Evolutionary conservation across 2,329 filamentous ascomycete species (phyloP).

Genomic region (Penicillium capsulatum): DNA sequence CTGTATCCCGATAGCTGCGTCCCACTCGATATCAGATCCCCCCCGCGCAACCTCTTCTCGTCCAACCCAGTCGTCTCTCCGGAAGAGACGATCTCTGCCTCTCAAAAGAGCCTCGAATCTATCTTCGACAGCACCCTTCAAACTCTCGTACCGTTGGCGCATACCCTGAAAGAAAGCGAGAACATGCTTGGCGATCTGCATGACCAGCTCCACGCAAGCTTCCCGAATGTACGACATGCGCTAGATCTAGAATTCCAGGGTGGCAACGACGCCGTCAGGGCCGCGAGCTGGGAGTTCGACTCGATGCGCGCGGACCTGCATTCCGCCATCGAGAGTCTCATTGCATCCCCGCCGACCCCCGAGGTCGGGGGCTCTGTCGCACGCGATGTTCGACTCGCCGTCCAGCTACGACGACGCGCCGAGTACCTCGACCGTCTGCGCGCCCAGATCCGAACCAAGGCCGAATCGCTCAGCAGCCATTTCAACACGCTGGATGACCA

Average conservation of each 20-base stretch:
- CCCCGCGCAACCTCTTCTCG: slow-evolving; percentile 7
- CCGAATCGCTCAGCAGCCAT: slow-evolving; percentile 27
- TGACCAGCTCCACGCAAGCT: slow-evolving; percentile 23
- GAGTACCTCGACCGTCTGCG: slow-evolving; percentile 34
- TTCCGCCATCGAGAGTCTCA: slow-evolving; percentile 33
- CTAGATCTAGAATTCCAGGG: slow-evolving; percentile 38
- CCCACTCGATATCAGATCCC: slow-evolving; percentile 7
- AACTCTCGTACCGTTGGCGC: slow-evolving; percentile 24
- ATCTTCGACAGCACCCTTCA: slow-evolving; percentile 30
- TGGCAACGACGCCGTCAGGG: slow-evolving; percentile 29
- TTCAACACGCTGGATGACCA: slow-evolving; percentile 34
- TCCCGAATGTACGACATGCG: slow-evolving; percentile 31
- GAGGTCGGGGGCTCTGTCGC: slow-evolving; percentile 16
- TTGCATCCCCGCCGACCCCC: slow-evolving; percentile 21
- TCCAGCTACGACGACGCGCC: slow-evolving; percentile 29
- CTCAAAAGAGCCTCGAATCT: slow-evolving; percentile 27
- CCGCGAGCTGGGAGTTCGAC: slow-evolving; percentile 34
- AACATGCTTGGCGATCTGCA: slow-evolving; percentile 28
- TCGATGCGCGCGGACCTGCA: slow-evolving; percentile 35
- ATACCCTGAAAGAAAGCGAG: slow-evolving; percentile 30
- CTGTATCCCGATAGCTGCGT: slow-evolving; percentile 31
- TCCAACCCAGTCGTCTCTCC: slow-evolving; percentile 14
- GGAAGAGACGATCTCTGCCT: slow-evolving; percentile 17
- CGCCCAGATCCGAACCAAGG: slow-evolving; percentile 31
- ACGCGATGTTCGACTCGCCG: slow-evolving; percentile 27